These are phyloP conservation scores for Naganishia cerealis DNA, from an alignment of 1,284 basidiomycete genomes.

Conservation along the genomic window DNA sequence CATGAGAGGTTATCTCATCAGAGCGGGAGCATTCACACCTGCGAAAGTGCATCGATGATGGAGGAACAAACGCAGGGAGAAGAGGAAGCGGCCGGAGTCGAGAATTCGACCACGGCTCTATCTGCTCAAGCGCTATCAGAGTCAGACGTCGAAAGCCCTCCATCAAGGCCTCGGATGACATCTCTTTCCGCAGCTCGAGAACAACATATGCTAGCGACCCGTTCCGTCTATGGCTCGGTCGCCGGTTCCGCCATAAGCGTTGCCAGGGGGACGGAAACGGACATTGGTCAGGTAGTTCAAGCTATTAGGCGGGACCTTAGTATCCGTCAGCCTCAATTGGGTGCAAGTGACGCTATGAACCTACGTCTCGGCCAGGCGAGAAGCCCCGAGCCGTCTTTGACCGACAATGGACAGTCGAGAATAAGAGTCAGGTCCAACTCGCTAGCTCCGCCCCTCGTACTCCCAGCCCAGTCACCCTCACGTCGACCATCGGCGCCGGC, in stretches of 20 bases:
- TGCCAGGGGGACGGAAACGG: constrained; percentile 26
- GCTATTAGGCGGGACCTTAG: constrained; percentile 30
- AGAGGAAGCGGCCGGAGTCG: not conserved
- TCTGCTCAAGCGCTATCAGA: constrained; percentile 2
- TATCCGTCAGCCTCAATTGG: constrained; percentile 19
- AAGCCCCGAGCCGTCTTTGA: not conserved
- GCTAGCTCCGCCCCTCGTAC: constrained; percentile 1
- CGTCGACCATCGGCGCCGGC: constrained; percentile 21
- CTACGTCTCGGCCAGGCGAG: constrained; percentile 10
- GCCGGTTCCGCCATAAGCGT: constrained; percentile 24
- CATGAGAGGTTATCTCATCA: constrained; percentile 1
- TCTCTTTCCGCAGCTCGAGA: not conserved
- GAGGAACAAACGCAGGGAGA: constrained; percentile 14
- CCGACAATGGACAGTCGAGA: constrained; percentile 3
- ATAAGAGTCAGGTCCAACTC: constrained; percentile 3
- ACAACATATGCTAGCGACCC: constrained; percentile 5
- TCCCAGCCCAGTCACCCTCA: not conserved
- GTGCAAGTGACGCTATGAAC: constrained; percentile 1
- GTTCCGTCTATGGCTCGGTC: constrained; percentile 21
- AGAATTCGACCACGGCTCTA: not conserved
- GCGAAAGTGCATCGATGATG: constrained; percentile 4
- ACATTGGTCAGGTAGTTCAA: constrained; percentile 30
- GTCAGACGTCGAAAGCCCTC: not conserved
- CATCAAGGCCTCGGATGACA: not conserved
- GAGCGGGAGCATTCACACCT: constrained; percentile 16